Evolutionary conservation across 768 basidiomycete species (phyloP).

Genomic region (Lanmaoa rubissima): DNA sequence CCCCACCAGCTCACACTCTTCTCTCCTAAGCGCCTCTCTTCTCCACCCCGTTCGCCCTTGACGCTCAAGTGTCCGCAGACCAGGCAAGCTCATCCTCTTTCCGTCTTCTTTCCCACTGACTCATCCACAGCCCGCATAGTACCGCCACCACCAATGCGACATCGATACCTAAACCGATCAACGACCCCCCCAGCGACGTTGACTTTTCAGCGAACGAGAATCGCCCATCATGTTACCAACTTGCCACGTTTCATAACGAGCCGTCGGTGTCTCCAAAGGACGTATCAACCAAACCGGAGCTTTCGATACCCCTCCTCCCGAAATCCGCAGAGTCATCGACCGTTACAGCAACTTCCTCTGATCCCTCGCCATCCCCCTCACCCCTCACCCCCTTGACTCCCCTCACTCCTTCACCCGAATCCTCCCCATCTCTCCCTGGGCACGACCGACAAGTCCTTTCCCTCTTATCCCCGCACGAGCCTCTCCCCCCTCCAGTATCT

Average conservation of each 20-base stretch:
- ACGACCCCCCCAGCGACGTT: background rate
- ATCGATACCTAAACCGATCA: conserved; percentile 6
- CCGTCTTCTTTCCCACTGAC: background rate
- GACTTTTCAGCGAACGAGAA: background rate
- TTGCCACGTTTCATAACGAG: background rate
- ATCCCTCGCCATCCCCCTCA: conserved; percentile 9
- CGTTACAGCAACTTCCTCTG: background rate
- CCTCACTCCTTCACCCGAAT: conserved; percentile 21
- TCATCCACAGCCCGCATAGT: conserved; percentile 2
- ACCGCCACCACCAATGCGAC: background rate
- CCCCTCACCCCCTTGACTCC: conserved; percentile 23
- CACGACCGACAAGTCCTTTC: conserved; percentile 24
- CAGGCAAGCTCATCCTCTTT: background rate
- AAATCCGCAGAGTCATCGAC: background rate
- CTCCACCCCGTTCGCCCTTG: conserved; percentile 4
- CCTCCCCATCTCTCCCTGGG: conserved; percentile 24
- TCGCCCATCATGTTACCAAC: background rate
- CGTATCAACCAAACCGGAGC: background rate
- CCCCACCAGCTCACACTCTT: conserved; percentile 1
- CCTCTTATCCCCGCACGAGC: conserved; percentile 3
- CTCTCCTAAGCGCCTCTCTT: conserved; percentile 14
- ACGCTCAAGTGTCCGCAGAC: background rate
- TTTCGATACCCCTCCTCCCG: conserved; percentile 1
- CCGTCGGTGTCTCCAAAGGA: background rate
- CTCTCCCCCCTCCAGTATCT: conserved; percentile 5